Percentiles rank a stretch among this genome's conserved stretches.
These are phyloP conservation scores for Scedosporium aurantiacum DNA, from an alignment of 2,329 filamentous ascomycete species.

Conservation along the genomic window DNA sequence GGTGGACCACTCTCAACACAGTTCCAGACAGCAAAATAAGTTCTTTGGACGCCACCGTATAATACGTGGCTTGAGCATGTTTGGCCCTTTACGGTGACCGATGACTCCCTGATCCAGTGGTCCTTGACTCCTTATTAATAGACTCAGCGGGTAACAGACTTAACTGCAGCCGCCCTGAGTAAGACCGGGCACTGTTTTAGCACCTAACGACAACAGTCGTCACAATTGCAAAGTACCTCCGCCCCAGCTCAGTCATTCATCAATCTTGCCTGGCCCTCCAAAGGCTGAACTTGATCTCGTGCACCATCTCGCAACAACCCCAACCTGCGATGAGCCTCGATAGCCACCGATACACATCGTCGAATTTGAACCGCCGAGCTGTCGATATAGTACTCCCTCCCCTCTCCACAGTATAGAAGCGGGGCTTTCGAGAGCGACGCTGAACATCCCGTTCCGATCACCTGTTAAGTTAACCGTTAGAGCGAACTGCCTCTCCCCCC, in stretches of 20 bases:
- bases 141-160: background rate
- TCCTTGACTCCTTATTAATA: background rate
- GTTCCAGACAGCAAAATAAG: no score
- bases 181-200: background rate
- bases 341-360: background rate
- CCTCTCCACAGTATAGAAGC: background rate
- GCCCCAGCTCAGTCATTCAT: background rate
- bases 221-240: background rate
- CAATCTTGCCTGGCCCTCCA: background rate
- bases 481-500: background rate
- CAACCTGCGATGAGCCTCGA: background rate
- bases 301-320: background rate
- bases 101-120: background rate
- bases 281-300: conserved; percentile 1
- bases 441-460: background rate
- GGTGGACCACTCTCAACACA: no score
- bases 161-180: background rate
- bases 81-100: background rate
- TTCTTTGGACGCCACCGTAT: no score
- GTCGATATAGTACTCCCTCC: background rate
- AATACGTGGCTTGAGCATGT: no score
- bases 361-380: background rate
- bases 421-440: background rate
- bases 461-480: background rate
- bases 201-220: background rate